These are phyloP conservation scores for Anthostomella pinea DNA, from an alignment of 2,329 filamentous ascomycete genomes.

Conservation along the genomic window DNA sequence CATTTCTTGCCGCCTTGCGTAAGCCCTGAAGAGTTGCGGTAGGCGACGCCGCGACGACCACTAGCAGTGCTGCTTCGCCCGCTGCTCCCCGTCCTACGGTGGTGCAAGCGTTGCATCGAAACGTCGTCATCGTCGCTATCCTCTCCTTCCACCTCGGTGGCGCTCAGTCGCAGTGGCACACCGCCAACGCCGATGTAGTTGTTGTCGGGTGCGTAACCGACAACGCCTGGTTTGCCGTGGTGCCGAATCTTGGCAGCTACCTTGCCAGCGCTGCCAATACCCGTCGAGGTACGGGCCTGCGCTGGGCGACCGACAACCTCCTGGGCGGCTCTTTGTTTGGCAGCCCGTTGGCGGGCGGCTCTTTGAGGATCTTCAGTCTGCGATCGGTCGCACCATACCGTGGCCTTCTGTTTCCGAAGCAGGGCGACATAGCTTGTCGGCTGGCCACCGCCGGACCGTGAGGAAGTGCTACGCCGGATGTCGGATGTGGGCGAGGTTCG, in stretches of 20 bases:
- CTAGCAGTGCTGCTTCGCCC: constrained; percentile 66
- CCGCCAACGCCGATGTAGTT: constrained; percentile 74
- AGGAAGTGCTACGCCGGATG: constrained; percentile 75
- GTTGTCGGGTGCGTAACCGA: constrained; percentile 73
- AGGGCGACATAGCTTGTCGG: constrained; percentile 86
- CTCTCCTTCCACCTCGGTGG: constrained; percentile 90
- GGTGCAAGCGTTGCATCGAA: constrained; percentile 50
- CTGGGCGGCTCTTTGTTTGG: constrained; percentile 79
- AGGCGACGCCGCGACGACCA: constrained; percentile 46
- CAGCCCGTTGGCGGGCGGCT: constrained; percentile 77
- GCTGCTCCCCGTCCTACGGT: constrained; percentile 72
- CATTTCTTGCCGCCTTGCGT: constrained; percentile 41
- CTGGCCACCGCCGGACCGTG: constrained; percentile 63
- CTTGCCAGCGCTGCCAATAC: constrained; percentile 58
- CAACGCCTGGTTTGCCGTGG: constrained; percentile 74
- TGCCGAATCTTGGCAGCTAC: constrained; percentile 86
- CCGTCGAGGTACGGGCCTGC: constrained; percentile 58
- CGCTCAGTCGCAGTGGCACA: constrained; percentile 86
- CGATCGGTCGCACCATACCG: constrained; percentile 94
- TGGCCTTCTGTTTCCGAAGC: constrained; percentile 95
- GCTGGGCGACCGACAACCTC: constrained; percentile 68
- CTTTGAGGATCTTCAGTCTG: constrained; percentile 88
- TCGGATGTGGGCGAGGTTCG: constrained; percentile 55
- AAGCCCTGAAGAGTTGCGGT: constrained; percentile 50
- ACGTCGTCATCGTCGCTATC: constrained; percentile 74